A percentile compares a stretch with the other conserved stretches of the same genome.
phyloP scores from a whole-genome alignment of 1,284 basidiomycete genomes.

The Tilletia setariae region DNA sequence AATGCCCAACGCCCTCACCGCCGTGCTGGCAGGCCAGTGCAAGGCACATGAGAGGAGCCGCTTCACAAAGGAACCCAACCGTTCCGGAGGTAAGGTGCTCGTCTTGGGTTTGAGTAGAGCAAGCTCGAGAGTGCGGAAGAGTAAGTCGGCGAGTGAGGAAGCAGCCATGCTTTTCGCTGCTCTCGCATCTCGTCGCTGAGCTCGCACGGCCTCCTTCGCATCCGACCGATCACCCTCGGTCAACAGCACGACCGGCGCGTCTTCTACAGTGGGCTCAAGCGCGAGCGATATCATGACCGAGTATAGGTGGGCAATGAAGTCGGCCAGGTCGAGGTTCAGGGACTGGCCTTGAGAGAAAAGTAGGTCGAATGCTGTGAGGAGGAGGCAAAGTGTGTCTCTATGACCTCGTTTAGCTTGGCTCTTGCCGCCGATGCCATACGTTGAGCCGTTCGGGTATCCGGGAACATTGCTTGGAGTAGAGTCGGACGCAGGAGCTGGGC shows the following conservation, averaged over 20 bases:
- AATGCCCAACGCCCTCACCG: slow-evolving; percentile 69
- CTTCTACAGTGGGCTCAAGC: slow-evolving; percentile 58
- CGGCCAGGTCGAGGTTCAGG: slow-evolving; percentile 87
- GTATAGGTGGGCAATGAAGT: slow-evolving; percentile 79
- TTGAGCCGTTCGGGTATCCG: not conserved
- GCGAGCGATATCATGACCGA: slow-evolving; percentile 60
- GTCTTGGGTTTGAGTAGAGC: slow-evolving; percentile 67
- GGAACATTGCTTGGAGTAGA: not conserved
- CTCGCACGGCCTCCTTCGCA: slow-evolving; percentile 15
- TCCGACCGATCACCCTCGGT: not conserved
- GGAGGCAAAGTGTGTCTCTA: slow-evolving; percentile 73
- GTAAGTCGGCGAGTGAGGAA: slow-evolving; percentile 60
- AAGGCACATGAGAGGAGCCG: slow-evolving; percentile 75
- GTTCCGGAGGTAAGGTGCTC: slow-evolving; percentile 66
- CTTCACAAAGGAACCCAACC: slow-evolving; percentile 86
- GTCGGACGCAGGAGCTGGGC: not conserved
- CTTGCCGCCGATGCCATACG: slow-evolving; percentile 1
- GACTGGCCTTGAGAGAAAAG: slow-evolving; percentile 97
- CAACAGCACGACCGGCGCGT: slow-evolving; percentile 33
- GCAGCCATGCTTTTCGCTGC: not conserved
- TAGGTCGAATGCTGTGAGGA: slow-evolving; percentile 92
- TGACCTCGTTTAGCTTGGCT: slow-evolving; percentile 32
- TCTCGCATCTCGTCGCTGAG: slow-evolving; percentile 5
- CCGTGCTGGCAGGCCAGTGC: slow-evolving; percentile 70
- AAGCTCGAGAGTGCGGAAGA: slow-evolving; percentile 79